Evolutionary conservation across 1,284 basidiomycete genomes (phyloP).

Genomic region (Tilletia caries): DNA sequence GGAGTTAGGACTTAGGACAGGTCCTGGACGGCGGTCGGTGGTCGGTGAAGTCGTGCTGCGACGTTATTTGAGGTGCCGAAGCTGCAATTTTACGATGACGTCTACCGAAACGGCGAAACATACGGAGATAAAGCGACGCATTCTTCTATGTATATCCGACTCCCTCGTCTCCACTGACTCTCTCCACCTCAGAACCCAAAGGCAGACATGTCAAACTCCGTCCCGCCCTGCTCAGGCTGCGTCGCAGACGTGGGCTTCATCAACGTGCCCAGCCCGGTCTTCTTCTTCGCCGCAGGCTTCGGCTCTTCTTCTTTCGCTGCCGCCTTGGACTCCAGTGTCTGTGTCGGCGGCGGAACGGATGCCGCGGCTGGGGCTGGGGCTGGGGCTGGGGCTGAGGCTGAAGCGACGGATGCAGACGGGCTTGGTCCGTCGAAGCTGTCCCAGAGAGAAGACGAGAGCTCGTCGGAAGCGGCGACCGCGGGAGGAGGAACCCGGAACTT

Average conservation of each 20-base stretch:
- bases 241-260: conserved; percentile 3
- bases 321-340: background rate
- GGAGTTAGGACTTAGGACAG: too few relatives aligned
- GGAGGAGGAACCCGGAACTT: background rate
- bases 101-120: too few relatives aligned
- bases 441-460: conserved; percentile 10
- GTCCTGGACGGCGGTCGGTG: too few relatives aligned
- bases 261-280: conserved; percentile 8
- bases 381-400: background rate
- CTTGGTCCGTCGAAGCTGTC: conserved; percentile 1
- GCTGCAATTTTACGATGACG: too few relatives aligned
- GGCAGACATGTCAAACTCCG: conserved; percentile 22
- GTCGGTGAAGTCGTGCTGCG: too few relatives aligned
- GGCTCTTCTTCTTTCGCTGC: too few relatives aligned
- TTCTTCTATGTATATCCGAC: too few relatives aligned
- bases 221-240: conserved; percentile 18
- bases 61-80: too few relatives aligned
- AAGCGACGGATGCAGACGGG: background rate
- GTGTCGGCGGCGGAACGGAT: background rate
- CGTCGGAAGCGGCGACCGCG: conserved; percentile 2
- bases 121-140: too few relatives aligned
- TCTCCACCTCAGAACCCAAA: conserved; percentile 18
- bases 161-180: too few relatives aligned
- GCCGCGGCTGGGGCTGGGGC: background rate
- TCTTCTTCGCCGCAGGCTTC: background rate